phyloP scores from a whole-genome alignment of 768 basidiomycete genomes.

The Leccinum sublutescens region DNA sequence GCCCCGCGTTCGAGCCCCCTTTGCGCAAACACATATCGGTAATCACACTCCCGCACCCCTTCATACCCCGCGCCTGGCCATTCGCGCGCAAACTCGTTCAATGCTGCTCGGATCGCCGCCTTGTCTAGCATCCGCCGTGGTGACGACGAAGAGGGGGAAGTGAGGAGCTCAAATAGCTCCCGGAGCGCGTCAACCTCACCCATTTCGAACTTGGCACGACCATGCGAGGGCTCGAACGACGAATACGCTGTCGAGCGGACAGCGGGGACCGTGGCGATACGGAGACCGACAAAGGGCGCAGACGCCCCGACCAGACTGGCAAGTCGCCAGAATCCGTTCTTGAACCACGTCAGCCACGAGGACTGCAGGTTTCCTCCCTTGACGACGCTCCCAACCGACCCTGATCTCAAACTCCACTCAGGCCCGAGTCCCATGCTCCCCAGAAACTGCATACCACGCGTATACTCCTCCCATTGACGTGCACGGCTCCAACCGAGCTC shows the following conservation, averaged over 20 bases:
- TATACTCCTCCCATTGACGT: conserved; percentile 59
- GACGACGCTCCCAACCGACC: neutral
- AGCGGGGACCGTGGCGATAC: neutral
- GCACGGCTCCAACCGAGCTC: conserved; percentile 76
- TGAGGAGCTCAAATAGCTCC: conserved; percentile 31
- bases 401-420: conserved; percentile 18
- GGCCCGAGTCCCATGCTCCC: conserved; percentile 81
- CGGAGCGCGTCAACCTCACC: conserved; percentile 46
- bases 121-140: conserved; percentile 36
- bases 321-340: conserved; percentile 12
- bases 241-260: neutral
- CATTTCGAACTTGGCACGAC: conserved; percentile 53
- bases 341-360: conserved; percentile 7
- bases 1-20: conserved; percentile 60
- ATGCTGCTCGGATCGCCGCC: conserved; percentile 39
- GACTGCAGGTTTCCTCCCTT: neutral
- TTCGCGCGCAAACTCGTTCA: conserved; percentile 42
- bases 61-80: conserved; percentile 50
- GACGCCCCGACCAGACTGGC: conserved; percentile 23
- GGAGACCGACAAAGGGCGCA: neutral
- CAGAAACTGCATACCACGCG: conserved; percentile 62
- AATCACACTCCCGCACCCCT: conserved; percentile 57
- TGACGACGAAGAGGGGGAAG: neutral
- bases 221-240: conserved; percentile 34
- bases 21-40: conserved; percentile 72